Evolutionary conservation across 1,284 basidiomycete species (phyloP), one percentile per base, ranked within the genome.

Genomic region (Heliocybe sulcata): DNA sequence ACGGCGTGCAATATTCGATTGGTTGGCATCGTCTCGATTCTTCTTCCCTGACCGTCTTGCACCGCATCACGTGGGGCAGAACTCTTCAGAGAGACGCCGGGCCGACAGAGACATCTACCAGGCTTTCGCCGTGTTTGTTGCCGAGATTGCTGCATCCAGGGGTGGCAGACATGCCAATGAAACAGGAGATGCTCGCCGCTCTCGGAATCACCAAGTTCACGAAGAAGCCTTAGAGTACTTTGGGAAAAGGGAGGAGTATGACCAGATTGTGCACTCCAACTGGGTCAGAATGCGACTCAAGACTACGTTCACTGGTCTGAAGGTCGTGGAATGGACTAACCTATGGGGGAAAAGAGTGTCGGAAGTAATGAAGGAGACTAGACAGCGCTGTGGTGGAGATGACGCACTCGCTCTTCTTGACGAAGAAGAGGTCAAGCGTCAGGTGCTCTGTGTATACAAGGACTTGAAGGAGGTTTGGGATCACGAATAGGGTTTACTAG

Each of bases 101-200:
- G 71, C 56, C 63, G 68, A 23, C 72, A 75, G 85, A 19, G 69
- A 63, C 42, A 84, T 87, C 82, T 86, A 83, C 61, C 64, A 68
- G 3, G 73, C 77, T 49, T 88, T 87, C 56, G 68, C 82, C 2
- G 61, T 66, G 6, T 84, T 77, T 77, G 77, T 33, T 35, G 26
- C 14, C 48, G 52, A 35, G 8, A 51, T 56, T 25, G 54, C 45
- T 27, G 51, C 57, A 47, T 35, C 54, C 11, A 58, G 55, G 22
- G 56, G 58, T 45, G 31, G 50, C 49, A 16, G n/a, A 53, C 54
- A 3, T 25, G 12, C 12, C 11, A 20, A n/a, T 23, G 45, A 54
- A 29, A 14, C 14, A 8, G 10, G 26, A 6, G 42, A 35, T 3
- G 33, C 6, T 19, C 27, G 27, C 3, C 26, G 27, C 51, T 35